Evolutionary conservation across 192 early-diverging fungal genomes (phyloP), one percentile per base, ranked within the genome.

Genomic region (Fimicolochytrium jonesii): DNA sequence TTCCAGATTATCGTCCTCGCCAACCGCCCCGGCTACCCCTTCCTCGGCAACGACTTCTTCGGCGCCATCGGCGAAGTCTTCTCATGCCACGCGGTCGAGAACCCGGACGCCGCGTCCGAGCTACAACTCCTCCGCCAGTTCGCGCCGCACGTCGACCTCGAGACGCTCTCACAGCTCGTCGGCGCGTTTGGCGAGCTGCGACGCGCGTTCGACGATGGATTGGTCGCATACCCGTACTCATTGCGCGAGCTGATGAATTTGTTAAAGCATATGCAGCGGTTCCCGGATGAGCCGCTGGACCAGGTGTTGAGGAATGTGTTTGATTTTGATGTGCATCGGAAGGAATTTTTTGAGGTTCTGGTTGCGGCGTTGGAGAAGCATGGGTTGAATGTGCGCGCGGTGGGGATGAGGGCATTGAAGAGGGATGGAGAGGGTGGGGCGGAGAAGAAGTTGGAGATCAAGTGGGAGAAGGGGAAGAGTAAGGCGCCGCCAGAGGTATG

Each of bases 1-100:
- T 92, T 92, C 76, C 78, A 88, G 26, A 90, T 92, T 85, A 84
- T 92, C 60, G 88, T 92, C 22, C 69, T 92, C 13, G 90, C 90
- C 26, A 92, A 92, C 60, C 77, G 90, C 18, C 90, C 90, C 15
- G 89, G 89, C 3, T 84, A 83, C 66, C 85, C 83, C 0, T 88
- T 89, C 75, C 68, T 87, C 33, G 89, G 89, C 37, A 92, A 92
- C 61, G 90, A 92, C 71, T 92, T 92, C 59, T 92, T 83, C 67
- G 72, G 83, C 44, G 84, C 87, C 48, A 88, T 90, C 56, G 90
- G 90, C 47, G 85, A 90, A 69, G 86, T 89, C 3, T 88, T 89
- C 57, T 77, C 31, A 13, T 67, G 56, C 62, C 84, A 89, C 48
- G 77, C 84, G 6, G 80, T 91, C 17, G 89, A 91, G 51, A 90